These are phyloP conservation scores for Fonsecaea multimorphosa DNA, from an alignment of 2,329 filamentous ascomycete species.

Conservation along the genomic window DNA sequence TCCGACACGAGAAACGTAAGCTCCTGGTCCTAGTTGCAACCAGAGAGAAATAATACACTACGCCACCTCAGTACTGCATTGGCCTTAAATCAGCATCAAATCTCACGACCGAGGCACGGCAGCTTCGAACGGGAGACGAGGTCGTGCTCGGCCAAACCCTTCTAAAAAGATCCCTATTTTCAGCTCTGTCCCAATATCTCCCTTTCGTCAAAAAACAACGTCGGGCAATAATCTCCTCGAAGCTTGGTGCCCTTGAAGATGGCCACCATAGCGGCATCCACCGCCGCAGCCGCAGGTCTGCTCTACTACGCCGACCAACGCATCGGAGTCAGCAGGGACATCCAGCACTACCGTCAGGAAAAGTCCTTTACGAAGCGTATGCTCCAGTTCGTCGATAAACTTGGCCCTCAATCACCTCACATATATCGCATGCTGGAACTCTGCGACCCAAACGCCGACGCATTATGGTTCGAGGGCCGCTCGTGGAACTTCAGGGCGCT, in stretches of 20 bases:
- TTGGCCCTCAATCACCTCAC: constrained; percentile 48
- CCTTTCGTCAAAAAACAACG: background rate
- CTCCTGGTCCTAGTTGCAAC: background rate
- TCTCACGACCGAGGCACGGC: constrained; percentile 5
- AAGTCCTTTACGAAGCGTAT: constrained; percentile 46
- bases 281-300: constrained; percentile 44
- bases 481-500: constrained; percentile 53
- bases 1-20: background rate
- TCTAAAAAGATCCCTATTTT: background rate
- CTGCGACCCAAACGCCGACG: constrained; percentile 49
- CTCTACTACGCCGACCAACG: constrained; percentile 51
- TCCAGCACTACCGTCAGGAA: constrained; percentile 46
- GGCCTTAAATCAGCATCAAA: background rate
- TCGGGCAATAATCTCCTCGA: background rate
- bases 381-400: constrained; percentile 44
- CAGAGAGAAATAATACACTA: too few relatives aligned
- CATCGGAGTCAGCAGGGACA: constrained; percentile 49
- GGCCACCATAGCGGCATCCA: constrained; percentile 43
- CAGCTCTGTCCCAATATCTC: background rate
- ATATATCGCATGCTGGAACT: constrained; percentile 53
- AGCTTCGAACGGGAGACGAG: background rate
- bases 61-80: background rate
- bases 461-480: constrained; percentile 57
- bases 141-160: background rate
- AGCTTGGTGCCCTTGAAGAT: constrained; percentile 10